Base-by-base conservation (phyloP, 192 early-diverging fungal genomes). In the Chytriomyces hyalinus region DNA sequence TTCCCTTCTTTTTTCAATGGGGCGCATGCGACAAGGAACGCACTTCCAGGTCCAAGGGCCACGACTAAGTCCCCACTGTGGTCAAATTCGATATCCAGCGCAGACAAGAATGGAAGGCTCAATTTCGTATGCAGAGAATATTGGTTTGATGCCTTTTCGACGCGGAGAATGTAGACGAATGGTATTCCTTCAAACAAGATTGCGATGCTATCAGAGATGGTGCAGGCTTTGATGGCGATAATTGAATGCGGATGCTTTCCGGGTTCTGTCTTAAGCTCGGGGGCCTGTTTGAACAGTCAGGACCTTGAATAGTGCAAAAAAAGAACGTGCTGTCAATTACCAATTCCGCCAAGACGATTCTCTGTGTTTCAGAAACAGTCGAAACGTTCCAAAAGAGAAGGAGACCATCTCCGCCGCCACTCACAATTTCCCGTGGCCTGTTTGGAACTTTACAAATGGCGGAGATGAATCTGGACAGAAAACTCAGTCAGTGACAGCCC, bases 381-480 rank as follows among this genome's bases (percentile, higher is more conserved):
- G 81, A 49, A 44, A 87, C 86, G 48, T 94, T 84, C 96, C 96
- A 98, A 43, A 93, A 67, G 20, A 91, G 82, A 4, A 98, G 65
- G 6, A 87, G 90, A 28, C 87, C 87, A 81, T 98, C 97, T 28
- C 97, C 97, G 63, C 94, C 92, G 26, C 91, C 94, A 11, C 94
- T 96, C 7, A 95, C 80, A 6, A 94, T 83, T 8, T 78, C 74
- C 59, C n/a, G 9, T 49, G 64, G 65, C 10, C 44, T 36, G 17
- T 17, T 11, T 9, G 87, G 78, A 13, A 87, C 78, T 26, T 84
- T 84, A 71, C 89, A 91, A 24, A 86, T 82, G n/a, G 89, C 79
- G 22, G 92, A 70, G 17, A 82, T 83, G 50, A 96, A 81, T 6
- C 79, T 84, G 5, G 94, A 93, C 5, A 96, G 87, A 80, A 94